A percentile compares a stretch with the other conserved stretches of the same genome.
phyloP scores from a whole-genome alignment of 305 asterid genomes.

The Solanum hybrid region DNA sequence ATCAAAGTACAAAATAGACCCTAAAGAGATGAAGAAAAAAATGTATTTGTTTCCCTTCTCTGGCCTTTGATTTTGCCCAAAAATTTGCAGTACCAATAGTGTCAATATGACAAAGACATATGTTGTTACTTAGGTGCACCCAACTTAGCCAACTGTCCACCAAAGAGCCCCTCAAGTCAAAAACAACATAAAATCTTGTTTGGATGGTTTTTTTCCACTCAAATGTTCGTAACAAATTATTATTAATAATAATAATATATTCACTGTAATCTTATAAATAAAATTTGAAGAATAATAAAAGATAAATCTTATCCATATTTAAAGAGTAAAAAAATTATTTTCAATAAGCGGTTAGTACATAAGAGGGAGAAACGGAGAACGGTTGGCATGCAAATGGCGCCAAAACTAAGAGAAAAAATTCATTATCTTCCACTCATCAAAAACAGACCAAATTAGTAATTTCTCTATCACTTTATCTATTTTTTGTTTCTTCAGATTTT shows the following conservation, averaged over 20 bases:
- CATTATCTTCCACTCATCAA: background rate
- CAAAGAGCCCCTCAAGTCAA: background rate
- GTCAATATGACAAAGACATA: background rate
- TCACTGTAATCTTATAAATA: background rate
- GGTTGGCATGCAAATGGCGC: conserved; percentile 16
- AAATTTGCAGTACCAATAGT: background rate
- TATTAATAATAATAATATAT: background rate
- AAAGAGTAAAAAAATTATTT: no score
- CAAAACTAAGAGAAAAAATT: background rate
- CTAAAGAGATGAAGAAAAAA: background rate
- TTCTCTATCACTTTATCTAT: background rate
- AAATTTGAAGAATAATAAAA: background rate
- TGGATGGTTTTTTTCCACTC: no score
- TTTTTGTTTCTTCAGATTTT: background rate
- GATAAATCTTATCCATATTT: background rate
- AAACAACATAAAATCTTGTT: no score
- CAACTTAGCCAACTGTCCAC: background rate
- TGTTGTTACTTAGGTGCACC: background rate
- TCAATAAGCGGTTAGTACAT: background rate
- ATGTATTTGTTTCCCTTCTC: background rate
- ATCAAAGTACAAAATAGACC: background rate
- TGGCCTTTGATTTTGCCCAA: background rate
- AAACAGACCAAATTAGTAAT: background rate
- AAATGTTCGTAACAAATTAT: no score
- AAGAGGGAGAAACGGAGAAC: conserved; percentile 4